Evolutionary conservation across 2,329 filamentous ascomycete species (phyloP).

Genomic region (Trichoderma sp.): DNA sequence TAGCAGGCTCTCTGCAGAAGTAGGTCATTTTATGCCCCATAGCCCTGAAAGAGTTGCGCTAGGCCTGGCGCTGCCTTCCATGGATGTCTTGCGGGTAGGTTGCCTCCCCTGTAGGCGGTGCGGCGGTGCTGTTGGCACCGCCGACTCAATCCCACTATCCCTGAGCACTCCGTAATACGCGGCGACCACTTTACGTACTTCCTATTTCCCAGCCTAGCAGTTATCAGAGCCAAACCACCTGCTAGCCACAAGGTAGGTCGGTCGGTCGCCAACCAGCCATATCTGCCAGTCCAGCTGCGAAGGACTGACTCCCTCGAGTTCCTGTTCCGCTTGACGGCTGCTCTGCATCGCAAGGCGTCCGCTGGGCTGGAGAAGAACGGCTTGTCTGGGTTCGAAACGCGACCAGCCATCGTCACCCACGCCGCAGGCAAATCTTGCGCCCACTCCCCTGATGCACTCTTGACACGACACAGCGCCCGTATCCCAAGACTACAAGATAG

Average conservation of each 20-base stretch:
- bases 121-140: slow-evolving; percentile 21
- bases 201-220: slow-evolving; percentile 18
- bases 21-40: not conserved
- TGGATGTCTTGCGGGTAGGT: slow-evolving; percentile 4
- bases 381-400: slow-evolving; percentile 15
- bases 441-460: slow-evolving; percentile 26
- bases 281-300: slow-evolving; percentile 15
- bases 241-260: slow-evolving; percentile 12
- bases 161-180: slow-evolving; percentile 15
- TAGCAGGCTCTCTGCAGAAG: not conserved
- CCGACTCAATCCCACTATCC: slow-evolving; percentile 22
- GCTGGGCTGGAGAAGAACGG: not conserved
- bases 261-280: slow-evolving; percentile 11
- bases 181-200: slow-evolving; percentile 25
- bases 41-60: not conserved
- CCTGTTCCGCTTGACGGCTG: not conserved
- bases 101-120: slow-evolving; percentile 22
- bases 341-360: slow-evolving; percentile 23
- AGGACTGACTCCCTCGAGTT: not conserved
- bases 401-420: slow-evolving; percentile 20
- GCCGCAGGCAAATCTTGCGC: slow-evolving; percentile 26
- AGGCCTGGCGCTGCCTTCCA: not conserved
- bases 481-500: slow-evolving; percentile 14
- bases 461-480: slow-evolving; percentile 17
- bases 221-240: slow-evolving; percentile 19